A percentile compares a stretch with the other conserved stretches of the same genome.
Evolutionary conservation across 176 grass and related monocot genomes (phyloP).

Genomic region (Musa itinerans): DNA sequence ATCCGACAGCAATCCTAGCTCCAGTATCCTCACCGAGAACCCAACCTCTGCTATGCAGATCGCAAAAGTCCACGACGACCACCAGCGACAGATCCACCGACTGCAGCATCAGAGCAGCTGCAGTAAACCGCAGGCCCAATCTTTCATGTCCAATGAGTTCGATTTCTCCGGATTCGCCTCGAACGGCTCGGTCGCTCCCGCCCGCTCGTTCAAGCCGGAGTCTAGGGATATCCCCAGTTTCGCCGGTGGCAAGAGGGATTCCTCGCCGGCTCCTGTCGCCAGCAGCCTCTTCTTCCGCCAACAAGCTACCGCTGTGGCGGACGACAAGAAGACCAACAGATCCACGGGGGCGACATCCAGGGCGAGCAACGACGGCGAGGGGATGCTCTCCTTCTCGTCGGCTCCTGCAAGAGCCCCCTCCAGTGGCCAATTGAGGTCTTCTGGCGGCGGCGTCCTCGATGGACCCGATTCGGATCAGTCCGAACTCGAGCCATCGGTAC

Average conservation of each 20-base stretch:
- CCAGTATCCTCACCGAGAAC: conserved; percentile 68
- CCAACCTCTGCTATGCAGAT: conserved; percentile 38
- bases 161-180: conserved; percentile 60
- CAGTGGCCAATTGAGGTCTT: not conserved
- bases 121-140: not conserved
- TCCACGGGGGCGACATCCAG: conserved; percentile 78
- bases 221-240: conserved; percentile 72
- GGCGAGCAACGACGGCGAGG: conserved; percentile 68
- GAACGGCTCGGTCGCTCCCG: conserved; percentile 24
- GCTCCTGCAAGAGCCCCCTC: conserved; percentile 38
- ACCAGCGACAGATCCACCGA: no score
- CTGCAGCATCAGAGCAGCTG: no score
- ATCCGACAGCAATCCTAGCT: conserved; percentile 70
- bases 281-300: conserved; percentile 76
- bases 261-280: conserved; percentile 8
- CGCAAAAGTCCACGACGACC: not conserved
- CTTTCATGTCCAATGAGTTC: conserved; percentile 39
- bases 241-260: conserved; percentile 43
- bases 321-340: conserved; percentile 46
- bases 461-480: conserved; percentile 81
- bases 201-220: conserved; percentile 75
- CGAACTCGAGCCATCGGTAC: conserved; percentile 70
- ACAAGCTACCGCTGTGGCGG: conserved; percentile 24
- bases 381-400: conserved; percentile 85
- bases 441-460: conserved; percentile 23